Evolutionary conservation across 2,329 filamentous ascomycete species (phyloP).

Genomic region (Penicillium sp.): DNA sequence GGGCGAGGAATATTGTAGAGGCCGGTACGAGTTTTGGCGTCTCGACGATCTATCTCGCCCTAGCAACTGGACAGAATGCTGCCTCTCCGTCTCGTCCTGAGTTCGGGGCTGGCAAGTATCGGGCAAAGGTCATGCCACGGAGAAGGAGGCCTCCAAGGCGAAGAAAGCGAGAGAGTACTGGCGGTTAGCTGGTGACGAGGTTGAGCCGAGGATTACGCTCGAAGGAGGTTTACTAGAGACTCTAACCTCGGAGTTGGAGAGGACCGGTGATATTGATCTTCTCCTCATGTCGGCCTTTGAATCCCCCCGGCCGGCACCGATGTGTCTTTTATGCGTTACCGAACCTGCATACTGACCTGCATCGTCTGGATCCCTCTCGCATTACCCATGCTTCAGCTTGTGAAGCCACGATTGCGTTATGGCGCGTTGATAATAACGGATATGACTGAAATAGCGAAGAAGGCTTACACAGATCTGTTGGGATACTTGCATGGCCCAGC

Average conservation of each 20-base stretch:
- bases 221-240: conserved; percentile 64
- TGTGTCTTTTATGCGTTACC: neutral
- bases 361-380: neutral
- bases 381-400: neutral
- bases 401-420: neutral
- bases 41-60: conserved; percentile 65
- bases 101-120: neutral
- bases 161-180: conserved; percentile 58
- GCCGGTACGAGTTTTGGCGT: conserved; percentile 67
- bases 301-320: neutral
- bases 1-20: conserved; percentile 61
- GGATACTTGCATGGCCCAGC: neutral
- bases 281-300: neutral
- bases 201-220: conserved; percentile 59
- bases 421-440: neutral
- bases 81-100: neutral
- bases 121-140: neutral
- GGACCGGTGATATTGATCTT: conserved; percentile 19
- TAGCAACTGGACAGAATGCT: conserved; percentile 50
- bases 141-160: conserved; percentile 50
- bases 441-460: neutral
- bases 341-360: neutral
- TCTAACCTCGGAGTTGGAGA: conserved; percentile 52
- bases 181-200: conserved; percentile 54
- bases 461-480: neutral